Conservation (phyloP, 768 basidiomycete genomes). For the Leccinum imitatum region DNA sequence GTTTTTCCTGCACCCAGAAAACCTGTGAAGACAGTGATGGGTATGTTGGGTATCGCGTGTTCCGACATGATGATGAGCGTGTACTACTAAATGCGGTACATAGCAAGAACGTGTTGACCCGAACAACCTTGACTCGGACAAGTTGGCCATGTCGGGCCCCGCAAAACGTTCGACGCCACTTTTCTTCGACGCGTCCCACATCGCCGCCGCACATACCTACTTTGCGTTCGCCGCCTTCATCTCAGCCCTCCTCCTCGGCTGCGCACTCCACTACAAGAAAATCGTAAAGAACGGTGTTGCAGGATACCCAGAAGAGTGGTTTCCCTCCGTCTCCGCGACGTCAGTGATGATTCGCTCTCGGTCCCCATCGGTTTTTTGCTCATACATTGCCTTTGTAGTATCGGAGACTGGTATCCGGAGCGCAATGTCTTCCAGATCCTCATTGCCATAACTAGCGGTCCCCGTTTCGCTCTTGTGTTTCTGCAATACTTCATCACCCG, state of each 20-base stretch:
- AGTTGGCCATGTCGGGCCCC: slow-evolving; percentile 19
- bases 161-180: slow-evolving; percentile 17
- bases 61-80: slow-evolving; percentile 10
- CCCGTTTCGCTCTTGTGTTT: slow-evolving; percentile 66
- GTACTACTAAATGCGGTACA: neutral
- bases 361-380: neutral
- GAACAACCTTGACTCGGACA: neutral
- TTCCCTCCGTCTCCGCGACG: slow-evolving; percentile 87
- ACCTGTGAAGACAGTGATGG: slow-evolving; percentile 95
- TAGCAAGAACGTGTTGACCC: neutral
- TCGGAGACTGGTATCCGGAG: slow-evolving; percentile 91
- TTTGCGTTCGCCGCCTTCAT: slow-evolving; percentile 67
- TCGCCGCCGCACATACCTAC: slow-evolving; percentile 65
- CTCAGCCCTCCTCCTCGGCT: slow-evolving; percentile 62
- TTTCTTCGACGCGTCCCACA: slow-evolving; percentile 45
- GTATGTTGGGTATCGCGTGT: slow-evolving; percentile 43
- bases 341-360: slow-evolving; percentile 35
- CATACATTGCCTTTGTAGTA: slow-evolving; percentile 42
- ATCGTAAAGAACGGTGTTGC: slow-evolving; percentile 85
- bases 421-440: slow-evolving; percentile 82
- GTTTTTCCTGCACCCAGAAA: slow-evolving; percentile 86
- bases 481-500: slow-evolving; percentile 63
- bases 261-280: slow-evolving; percentile 72
- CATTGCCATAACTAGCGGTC: slow-evolving; percentile 86
- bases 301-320: slow-evolving; percentile 85